Conservation (phyloP, 495 filamentous ascomycete species). For the Cercophora sp. region DNA sequence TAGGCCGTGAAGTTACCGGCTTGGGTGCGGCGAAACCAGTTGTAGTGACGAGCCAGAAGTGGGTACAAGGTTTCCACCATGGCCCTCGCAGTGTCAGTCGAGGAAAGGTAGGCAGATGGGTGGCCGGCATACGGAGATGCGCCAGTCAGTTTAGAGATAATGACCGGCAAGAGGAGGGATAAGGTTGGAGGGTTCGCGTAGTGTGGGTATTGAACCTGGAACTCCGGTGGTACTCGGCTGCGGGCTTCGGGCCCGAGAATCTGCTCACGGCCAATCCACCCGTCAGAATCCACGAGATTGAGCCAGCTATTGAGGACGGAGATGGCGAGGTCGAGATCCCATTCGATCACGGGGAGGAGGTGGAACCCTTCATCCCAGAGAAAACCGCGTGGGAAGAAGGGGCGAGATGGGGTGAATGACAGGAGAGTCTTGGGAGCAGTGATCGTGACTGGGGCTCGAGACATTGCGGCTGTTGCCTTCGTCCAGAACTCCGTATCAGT, state of each 20-base stretch:
- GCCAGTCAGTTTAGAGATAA: conserved; percentile 61
- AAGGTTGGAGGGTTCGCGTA: conserved; percentile 96
- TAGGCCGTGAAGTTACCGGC: conserved; percentile 69
- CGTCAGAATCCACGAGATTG: conserved; percentile 84
- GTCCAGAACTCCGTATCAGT: conserved; percentile 93
- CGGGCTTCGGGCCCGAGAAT: conserved; percentile 86
- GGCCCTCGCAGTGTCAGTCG: conserved; percentile 22
- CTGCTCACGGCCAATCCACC: conserved; percentile 93
- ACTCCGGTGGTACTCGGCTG: conserved; percentile 84
- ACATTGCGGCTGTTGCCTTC: conserved; percentile 65
- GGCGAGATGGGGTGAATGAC: conserved; percentile 81
- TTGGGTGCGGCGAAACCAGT: conserved; percentile 90
- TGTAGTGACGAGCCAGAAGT: conserved; percentile 77
- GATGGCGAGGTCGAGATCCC: conserved; percentile 82
- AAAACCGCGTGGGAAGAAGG: conserved; percentile 92
- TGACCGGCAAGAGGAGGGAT: conserved; percentile 76
- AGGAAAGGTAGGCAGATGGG: conserved; percentile 10
- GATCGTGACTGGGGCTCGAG: conserved; percentile 53
- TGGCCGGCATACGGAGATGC: conserved; percentile 12
- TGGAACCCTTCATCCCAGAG: conserved; percentile 97
- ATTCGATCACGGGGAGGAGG: conserved; percentile 80
- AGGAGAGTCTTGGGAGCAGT: conserved; percentile 82
- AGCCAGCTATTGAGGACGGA: conserved; percentile 92
- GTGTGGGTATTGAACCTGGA: conserved; percentile 90
- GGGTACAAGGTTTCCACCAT: conserved; percentile 59